These are phyloP conservation scores for Grammothele lineata DNA, from an alignment of 768 basidiomycete genomes.

Conservation along the genomic window DNA sequence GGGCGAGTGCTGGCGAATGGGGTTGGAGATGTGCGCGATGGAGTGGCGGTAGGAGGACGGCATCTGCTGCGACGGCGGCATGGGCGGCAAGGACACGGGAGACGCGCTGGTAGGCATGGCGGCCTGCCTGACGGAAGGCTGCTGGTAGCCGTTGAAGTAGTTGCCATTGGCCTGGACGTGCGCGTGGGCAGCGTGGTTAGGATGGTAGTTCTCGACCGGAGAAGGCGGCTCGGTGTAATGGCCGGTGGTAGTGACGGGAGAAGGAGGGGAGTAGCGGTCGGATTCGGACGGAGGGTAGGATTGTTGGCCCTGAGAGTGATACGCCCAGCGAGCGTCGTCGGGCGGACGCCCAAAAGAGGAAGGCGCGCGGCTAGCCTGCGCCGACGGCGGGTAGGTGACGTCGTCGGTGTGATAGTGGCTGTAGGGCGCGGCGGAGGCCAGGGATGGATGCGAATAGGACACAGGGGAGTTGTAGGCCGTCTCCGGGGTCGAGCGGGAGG, in stretches of 20 bases:
- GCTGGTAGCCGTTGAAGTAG: neutral
- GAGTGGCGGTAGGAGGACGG: slow-evolving; percentile 13
- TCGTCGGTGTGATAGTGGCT: slow-evolving; percentile 15
- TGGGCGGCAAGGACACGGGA: neutral
- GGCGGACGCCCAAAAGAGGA: slow-evolving; percentile 5
- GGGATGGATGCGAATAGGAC: slow-evolving; percentile 8
- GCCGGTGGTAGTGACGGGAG: slow-evolving; percentile 4
- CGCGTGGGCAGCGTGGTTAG: too few relatives aligned
- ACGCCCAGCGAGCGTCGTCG: slow-evolving; percentile 7
- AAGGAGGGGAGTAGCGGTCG: slow-evolving; percentile 9
- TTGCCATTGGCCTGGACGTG: slow-evolving; percentile 1
- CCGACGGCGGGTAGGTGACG: slow-evolving; percentile 9
- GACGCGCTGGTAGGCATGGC: neutral
- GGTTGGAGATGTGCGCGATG: slow-evolving; percentile 18
- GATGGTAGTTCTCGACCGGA: slow-evolving; percentile 5
- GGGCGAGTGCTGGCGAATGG: slow-evolving; percentile 7
- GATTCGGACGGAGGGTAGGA: slow-evolving; percentile 5
- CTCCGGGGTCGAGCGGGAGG: slow-evolving; percentile 20
- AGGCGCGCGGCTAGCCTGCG: slow-evolving; percentile 10
- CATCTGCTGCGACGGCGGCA: neutral
- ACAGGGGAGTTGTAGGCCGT: slow-evolving; percentile 9
- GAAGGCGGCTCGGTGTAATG: slow-evolving; percentile 9
- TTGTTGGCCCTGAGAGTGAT: slow-evolving; percentile 1
- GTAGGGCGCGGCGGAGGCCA: slow-evolving; percentile 1
- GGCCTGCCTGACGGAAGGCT: neutral